Conservation (phyloP, 2,329 filamentous ascomycete genomes). For the Pseudogymnoascus sp. region DNA sequence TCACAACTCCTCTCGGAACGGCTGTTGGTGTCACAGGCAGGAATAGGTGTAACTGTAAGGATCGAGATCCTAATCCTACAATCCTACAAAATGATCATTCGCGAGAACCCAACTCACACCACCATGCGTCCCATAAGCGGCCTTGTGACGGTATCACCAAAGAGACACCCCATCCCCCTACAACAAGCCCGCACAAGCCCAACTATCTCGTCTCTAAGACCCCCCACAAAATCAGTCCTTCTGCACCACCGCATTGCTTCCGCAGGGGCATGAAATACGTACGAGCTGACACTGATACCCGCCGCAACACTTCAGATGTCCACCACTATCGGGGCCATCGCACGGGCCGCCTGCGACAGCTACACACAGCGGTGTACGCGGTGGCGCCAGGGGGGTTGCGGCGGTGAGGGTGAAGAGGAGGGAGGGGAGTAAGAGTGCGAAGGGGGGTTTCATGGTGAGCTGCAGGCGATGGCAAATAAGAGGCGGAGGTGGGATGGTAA, state of each 20-base stretch:
- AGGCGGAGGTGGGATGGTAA: neutral
- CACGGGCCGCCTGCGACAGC: neutral
- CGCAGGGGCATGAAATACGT: neutral
- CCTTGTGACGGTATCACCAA: neutral
- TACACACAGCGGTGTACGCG: neutral
- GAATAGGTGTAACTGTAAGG: neutral
- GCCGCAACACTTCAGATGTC: neutral
- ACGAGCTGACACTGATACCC: neutral
- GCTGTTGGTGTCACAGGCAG: neutral
- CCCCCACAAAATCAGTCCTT: neutral
- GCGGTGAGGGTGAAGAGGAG: neutral
- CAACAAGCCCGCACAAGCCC: neutral
- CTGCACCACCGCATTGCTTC: neutral
- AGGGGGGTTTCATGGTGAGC: neutral
- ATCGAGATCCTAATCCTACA: neutral
- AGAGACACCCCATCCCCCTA: neutral
- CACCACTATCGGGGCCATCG: neutral
- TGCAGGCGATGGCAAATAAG: neutral
- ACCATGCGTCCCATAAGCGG: neutral
- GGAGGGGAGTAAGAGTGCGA: neutral
- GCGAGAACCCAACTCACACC: neutral
- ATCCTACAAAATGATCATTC: neutral
- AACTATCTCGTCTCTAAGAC: neutral
- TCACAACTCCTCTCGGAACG: neutral
- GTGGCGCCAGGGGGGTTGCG: neutral